Evolutionary conservation across 257 asterid species (phyloP).

Genomic region (Przewalskia tangutica): DNA sequence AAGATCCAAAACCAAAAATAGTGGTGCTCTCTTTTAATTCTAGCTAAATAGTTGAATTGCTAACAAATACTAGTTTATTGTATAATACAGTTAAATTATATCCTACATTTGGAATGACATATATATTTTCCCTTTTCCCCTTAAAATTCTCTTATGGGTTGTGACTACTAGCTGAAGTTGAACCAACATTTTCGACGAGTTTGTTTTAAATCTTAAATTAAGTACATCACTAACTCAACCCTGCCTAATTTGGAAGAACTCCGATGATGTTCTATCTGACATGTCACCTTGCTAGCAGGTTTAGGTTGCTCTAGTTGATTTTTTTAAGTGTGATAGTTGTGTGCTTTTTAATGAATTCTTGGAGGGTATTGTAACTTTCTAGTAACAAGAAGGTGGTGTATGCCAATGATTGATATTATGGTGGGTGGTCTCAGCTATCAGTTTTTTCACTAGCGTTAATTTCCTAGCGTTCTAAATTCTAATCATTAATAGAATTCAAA

Average conservation of each 20-base stretch:
- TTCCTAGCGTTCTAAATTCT: not conserved
- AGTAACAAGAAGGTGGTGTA: not conserved
- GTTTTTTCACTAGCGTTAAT: not conserved
- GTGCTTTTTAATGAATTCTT: not conserved
- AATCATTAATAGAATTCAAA: not conserved
- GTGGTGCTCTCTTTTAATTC: not conserved
- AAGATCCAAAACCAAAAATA: no score
- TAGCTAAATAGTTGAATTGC: not conserved
- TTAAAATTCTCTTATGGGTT: not conserved
- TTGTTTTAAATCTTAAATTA: not conserved
- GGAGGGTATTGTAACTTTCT: not conserved
- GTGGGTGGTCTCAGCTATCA: not conserved
- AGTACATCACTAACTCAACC: not conserved
- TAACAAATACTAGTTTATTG: not conserved
- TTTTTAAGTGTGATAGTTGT: not conserved
- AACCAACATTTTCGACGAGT: not conserved
- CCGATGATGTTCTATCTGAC: not conserved
- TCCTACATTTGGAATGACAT: not conserved
- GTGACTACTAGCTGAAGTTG: not conserved
- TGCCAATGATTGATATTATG: not conserved
- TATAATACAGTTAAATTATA: not conserved
- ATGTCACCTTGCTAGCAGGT: not conserved
- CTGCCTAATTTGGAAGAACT: not conserved
- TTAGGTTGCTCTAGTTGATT: not conserved
- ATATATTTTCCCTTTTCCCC: no score